These are phyloP conservation scores for Nakaseomyces delphensis DNA, from an alignment of 1,139 yeast species.

Conservation along the genomic window DNA sequence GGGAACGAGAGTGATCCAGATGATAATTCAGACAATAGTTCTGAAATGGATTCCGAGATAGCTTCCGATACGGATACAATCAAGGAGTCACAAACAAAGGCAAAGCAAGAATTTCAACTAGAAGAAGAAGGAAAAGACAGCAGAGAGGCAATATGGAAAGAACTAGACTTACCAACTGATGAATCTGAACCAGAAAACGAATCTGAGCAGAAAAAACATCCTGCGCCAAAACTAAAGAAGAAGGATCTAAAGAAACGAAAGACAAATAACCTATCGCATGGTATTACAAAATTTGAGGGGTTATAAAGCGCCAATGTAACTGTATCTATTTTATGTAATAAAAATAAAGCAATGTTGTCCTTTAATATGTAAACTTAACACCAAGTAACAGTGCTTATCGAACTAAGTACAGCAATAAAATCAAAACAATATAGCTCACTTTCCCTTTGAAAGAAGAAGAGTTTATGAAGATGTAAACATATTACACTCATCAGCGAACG, in stretches of 20 bases:
- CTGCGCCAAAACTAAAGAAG: conserved; percentile 21
- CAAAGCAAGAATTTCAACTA: conserved; percentile 9
- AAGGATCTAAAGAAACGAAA: conserved; percentile 34
- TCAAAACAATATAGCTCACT: too few species aligned
- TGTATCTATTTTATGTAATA: too few species aligned
- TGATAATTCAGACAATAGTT: background rate
- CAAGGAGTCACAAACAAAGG: conserved; percentile 14
- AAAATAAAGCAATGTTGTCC: background rate
- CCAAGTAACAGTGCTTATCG: background rate
- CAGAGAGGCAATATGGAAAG: conserved; percentile 17
- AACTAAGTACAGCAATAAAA: too few species aligned
- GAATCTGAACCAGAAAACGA: conserved; percentile 15
- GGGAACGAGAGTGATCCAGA: conserved; percentile 1
- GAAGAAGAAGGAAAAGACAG: conserved; percentile 15
- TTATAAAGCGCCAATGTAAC: conserved; percentile 31
- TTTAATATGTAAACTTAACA: too few species aligned
- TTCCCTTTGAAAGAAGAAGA: too few species aligned
- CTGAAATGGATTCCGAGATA: background rate
- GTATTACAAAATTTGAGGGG: conserved; percentile 60
- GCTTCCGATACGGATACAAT: background rate
- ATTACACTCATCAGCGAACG: too few species aligned
- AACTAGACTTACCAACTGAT: conserved; percentile 19
- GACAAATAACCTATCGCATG: conserved; percentile 50
- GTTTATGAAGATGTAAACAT: too few species aligned
- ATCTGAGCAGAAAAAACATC: conserved; percentile 22